phyloP scores from a whole-genome alignment of 345 rosid genomes.

The Garcia nutans region DNA sequence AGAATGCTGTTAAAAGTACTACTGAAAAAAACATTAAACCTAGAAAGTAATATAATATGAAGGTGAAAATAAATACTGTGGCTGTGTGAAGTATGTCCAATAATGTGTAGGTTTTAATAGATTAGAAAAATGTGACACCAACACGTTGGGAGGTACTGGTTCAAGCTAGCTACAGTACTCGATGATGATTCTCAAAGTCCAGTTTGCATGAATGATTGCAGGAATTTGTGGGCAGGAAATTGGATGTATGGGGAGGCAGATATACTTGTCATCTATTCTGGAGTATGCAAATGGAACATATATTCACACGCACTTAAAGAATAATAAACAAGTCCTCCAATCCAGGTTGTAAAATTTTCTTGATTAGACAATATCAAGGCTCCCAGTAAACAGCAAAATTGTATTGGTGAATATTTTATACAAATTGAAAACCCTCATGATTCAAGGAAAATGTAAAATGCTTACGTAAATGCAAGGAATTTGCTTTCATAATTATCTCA shows the following conservation, averaged over 20 bases:
- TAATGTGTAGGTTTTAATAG: neutral
- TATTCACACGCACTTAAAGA: neutral
- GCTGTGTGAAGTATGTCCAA: neutral
- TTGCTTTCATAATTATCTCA: conserved; percentile 85
- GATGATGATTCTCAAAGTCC: neutral
- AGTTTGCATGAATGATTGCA: neutral
- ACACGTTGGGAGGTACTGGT: neutral
- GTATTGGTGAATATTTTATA: neutral
- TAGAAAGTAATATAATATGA: neutral
- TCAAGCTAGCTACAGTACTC: neutral
- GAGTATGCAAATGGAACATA: neutral
- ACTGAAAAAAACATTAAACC: neutral
- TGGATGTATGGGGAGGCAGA: neutral
- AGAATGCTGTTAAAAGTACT: neutral
- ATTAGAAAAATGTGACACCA: neutral
- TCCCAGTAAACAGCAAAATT: neutral
- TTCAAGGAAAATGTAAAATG: neutral
- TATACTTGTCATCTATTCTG: neutral
- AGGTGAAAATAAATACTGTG: neutral
- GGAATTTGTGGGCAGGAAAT: neutral
- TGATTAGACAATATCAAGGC: neutral
- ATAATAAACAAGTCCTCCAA: neutral
- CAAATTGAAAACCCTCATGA: neutral
- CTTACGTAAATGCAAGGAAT: conserved; percentile 95
- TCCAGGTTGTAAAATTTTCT: neutral